Percentiles rank a stretch among this genome's conserved stretches.
These are phyloP conservation scores for Fraxinus angustifolia DNA, from an alignment of 305 asterid species.

Conservation along the genomic window DNA sequence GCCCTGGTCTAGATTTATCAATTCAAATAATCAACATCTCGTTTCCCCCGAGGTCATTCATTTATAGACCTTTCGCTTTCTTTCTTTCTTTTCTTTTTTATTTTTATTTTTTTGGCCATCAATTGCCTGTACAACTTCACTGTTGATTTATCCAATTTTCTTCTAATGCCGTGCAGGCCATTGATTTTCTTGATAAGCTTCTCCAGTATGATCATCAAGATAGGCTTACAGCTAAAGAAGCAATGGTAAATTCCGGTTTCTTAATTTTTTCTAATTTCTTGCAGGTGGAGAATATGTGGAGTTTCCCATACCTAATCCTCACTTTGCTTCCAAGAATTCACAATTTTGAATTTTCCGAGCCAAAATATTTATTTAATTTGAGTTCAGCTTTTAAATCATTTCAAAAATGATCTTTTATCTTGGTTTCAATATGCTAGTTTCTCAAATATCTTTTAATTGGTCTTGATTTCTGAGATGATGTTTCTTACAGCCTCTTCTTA, in stretches of 20 bases:
- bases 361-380: background rate
- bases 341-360: background rate
- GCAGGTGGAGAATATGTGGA: background rate
- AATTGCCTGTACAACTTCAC: background rate
- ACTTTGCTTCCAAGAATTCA: background rate
- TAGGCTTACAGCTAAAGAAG: background rate
- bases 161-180: background rate
- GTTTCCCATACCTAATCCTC: background rate
- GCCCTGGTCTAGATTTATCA: background rate
- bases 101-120: background rate
- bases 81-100: no score
- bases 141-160: background rate
- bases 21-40: background rate
- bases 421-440: background rate
- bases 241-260: background rate
- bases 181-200: background rate
- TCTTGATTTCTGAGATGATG: background rate
- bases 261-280: background rate
- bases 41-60: background rate
- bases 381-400: background rate
- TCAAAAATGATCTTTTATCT: background rate
- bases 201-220: background rate
- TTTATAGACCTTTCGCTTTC: background rate
- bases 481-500: background rate
- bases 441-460: background rate